Conservation (phyloP, 2,329 filamentous ascomycete species). For the Ceratocystis cubensis region DNA sequence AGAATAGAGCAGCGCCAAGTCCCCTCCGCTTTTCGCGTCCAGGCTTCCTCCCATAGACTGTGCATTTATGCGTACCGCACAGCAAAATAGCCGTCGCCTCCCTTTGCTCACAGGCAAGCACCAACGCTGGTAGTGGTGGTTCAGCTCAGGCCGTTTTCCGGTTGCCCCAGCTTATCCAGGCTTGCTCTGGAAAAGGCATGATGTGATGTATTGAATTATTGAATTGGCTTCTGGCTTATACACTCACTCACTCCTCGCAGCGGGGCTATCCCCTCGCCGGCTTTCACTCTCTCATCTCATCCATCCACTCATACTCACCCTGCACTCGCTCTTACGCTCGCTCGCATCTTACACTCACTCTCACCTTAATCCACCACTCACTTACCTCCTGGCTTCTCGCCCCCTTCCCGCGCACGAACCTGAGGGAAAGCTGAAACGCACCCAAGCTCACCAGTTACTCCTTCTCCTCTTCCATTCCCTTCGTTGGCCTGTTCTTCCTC, state of each 20-base stretch:
- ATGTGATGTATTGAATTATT: neutral
- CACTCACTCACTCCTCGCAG: neutral
- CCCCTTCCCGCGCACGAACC: neutral
- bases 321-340: neutral
- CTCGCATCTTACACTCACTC: neutral
- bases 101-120: no score
- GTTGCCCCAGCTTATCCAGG: neutral
- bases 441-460: neutral
- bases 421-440: slow-evolving; percentile 1
- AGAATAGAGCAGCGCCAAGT: no score
- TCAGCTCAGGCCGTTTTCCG: no score
- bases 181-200: neutral
- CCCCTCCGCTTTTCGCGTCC: neutral
- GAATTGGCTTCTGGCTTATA: neutral
- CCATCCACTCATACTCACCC: neutral
- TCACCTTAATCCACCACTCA: neutral
- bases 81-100: no score
- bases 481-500: neutral
- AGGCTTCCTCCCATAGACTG: no score
- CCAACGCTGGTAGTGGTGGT: no score
- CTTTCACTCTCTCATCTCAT: neutral
- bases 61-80: no score
- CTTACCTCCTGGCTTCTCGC: neutral
- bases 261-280: neutral
- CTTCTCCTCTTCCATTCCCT: neutral